These are phyloP conservation scores for Tuber magnatum DNA, from an alignment of 495 filamentous ascomycete species.

Conservation along the genomic window DNA sequence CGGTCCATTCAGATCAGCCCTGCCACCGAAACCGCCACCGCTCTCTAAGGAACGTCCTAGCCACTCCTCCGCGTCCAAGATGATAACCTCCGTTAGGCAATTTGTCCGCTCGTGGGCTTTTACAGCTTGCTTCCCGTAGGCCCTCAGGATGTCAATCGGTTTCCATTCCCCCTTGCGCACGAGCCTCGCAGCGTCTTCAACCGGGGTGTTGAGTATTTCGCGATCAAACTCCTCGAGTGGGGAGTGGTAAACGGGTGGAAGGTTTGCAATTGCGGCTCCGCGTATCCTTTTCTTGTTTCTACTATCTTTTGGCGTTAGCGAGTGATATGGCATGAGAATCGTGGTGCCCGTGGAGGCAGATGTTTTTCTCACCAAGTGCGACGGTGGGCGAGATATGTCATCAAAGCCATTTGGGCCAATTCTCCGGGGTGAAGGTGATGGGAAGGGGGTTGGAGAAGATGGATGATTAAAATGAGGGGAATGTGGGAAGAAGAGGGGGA, in stretches of 20 bases:
- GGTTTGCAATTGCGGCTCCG: constrained; percentile 56
- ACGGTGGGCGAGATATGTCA: constrained; percentile 56
- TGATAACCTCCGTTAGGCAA: constrained; percentile 82
- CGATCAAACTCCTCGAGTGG: constrained; percentile 57
- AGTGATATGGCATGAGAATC: background rate
- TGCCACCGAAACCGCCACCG: constrained; percentile 26
- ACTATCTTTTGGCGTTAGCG: constrained; percentile 46
- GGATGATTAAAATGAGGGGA: background rate
- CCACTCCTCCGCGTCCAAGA: constrained; percentile 76
- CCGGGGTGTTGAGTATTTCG: constrained; percentile 62
- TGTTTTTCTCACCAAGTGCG: constrained; percentile 49
- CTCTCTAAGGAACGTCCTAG: constrained; percentile 42
- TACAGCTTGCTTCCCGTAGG: constrained; percentile 85
- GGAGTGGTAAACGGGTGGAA: constrained; percentile 59
- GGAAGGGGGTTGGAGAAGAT: background rate
- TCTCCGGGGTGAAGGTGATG: background rate
- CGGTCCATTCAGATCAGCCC: constrained; percentile 72
- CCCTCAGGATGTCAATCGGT: constrained; percentile 67
- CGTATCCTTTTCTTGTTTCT: constrained; percentile 73
- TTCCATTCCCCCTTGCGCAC: constrained; percentile 61
- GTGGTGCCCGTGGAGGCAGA: constrained; percentile 8
- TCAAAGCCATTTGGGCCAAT: constrained; percentile 36
- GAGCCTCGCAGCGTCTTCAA: constrained; percentile 67
- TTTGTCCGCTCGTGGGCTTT: constrained; percentile 83
- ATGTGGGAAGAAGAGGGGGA: background rate